phyloP scores from a whole-genome alignment of 257 asterid genomes.

The Gentiana dahurica region DNA sequence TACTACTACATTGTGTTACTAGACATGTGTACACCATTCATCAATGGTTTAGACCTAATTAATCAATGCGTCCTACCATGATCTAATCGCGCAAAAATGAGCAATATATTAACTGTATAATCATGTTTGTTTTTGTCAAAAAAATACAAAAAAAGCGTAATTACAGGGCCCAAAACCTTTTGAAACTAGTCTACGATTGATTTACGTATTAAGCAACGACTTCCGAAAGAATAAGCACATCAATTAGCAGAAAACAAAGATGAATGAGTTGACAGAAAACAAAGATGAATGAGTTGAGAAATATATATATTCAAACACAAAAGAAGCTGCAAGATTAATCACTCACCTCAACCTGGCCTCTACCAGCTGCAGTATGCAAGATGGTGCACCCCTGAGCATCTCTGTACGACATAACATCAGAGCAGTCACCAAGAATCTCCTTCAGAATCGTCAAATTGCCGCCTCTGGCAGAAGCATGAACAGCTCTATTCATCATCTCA shows the following conservation, averaged over 20 bases:
- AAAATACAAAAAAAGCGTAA: no score
- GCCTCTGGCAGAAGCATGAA: constrained; percentile 98
- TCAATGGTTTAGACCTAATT: no score
- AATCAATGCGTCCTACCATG: no score
- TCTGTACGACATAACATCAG: constrained; percentile 51
- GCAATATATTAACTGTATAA: no score
- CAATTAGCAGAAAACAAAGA: not conserved
- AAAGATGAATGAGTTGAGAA: not conserved
- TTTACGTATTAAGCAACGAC: no score
- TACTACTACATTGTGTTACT: no score
- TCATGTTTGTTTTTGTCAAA: no score
- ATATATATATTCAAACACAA: not conserved
- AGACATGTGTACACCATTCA: no score
- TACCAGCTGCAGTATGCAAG: constrained; percentile 84
- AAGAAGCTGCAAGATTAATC: not conserved
- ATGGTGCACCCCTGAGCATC: constrained; percentile 69
- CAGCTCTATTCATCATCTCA: constrained; percentile 79
- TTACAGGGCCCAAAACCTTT: no score
- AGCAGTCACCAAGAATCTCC: constrained; percentile 57
- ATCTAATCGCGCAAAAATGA: no score
- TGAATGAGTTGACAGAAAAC: not conserved
- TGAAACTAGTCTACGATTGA: no score
- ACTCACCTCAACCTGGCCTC: constrained; percentile 78
- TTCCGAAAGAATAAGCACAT: no score
- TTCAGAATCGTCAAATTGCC: constrained; percentile 60